Evolutionary conservation across 345 rosid genomes (phyloP).

Genomic region (Moricandia arvensis): DNA sequence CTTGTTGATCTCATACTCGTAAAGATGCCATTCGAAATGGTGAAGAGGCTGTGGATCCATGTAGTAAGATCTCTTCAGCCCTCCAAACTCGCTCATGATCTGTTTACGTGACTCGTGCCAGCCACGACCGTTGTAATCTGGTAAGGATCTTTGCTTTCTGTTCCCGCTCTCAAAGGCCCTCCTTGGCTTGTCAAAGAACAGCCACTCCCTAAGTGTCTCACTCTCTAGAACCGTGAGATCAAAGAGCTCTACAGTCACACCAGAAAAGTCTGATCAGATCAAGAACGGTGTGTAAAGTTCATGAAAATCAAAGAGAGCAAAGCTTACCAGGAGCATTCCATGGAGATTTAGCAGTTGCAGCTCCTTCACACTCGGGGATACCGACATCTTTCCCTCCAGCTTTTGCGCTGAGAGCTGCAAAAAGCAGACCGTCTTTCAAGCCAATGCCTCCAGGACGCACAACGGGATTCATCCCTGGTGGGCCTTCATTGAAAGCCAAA

Average conservation of each 20-base stretch:
- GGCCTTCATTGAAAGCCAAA: conserved; percentile 85
- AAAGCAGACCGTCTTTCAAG: conserved; percentile 82
- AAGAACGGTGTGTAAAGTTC: background rate
- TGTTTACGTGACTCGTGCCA: conserved; percentile 99
- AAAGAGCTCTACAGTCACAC: conserved; percentile 74
- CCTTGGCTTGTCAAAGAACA: conserved; percentile 93
- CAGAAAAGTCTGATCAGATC: conserved; percentile 5
- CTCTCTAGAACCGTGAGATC: conserved; percentile 81
- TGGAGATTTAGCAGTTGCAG: conserved; percentile 97
- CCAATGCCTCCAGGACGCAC: conserved; percentile 90
- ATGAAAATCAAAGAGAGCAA: background rate
- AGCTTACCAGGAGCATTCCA: conserved; percentile 97
- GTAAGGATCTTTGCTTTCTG: conserved; percentile 96
- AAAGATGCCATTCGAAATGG: conserved; percentile 96
- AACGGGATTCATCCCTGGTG: conserved; percentile 88
- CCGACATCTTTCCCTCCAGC: conserved; percentile 88
- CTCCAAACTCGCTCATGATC: conserved; percentile 89
- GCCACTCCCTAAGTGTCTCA: conserved; percentile 98
- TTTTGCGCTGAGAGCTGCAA: conserved; percentile 83
- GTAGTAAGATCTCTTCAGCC: conserved; percentile 93
- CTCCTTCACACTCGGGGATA: conserved; percentile 99
- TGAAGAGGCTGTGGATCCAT: conserved; percentile 98
- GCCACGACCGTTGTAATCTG: conserved; percentile 96
- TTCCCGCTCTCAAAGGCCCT: conserved; percentile 97
- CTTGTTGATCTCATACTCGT: conserved; percentile 91